Evolutionary conservation across 2,329 filamentous ascomycete genomes (phyloP).

Genomic region (Raffaelea arxii): DNA sequence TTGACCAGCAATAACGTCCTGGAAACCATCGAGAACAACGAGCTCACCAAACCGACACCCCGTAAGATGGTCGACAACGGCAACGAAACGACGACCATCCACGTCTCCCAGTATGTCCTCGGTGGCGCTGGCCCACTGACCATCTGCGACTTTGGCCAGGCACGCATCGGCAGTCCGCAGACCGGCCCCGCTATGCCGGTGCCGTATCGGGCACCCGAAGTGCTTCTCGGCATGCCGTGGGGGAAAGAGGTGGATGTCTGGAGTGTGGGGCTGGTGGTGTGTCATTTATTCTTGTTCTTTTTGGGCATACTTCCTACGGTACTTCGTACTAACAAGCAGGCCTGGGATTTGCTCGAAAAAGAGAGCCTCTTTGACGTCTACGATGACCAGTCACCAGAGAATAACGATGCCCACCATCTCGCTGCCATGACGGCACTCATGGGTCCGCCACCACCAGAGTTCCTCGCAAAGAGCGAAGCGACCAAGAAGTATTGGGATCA

Average conservation of each 20-base stretch:
- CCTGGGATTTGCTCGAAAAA: conserved; percentile 19
- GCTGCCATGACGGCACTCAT: conserved; percentile 19
- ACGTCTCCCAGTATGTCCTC: conserved; percentile 23
- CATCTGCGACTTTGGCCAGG: conserved; percentile 26
- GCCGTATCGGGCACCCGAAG: conserved; percentile 25
- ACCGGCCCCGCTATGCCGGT: conserved; percentile 18
- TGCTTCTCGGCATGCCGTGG: conserved; percentile 26
- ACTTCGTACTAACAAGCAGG: too few species aligned
- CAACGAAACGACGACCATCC: conserved; percentile 12
- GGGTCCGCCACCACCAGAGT: conserved; percentile 17
- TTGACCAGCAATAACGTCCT: conserved; percentile 21
- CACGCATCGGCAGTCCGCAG: conserved; percentile 18
- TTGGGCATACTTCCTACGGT: neutral
- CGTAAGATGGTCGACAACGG: conserved; percentile 19
- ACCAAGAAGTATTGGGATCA: conserved; percentile 18
- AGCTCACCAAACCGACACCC: conserved; percentile 20
- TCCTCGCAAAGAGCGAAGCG: conserved; percentile 14
- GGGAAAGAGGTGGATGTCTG: conserved; percentile 24
- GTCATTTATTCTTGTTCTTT: neutral
- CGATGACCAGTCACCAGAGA: conserved; percentile 12
- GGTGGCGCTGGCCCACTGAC: conserved; percentile 20
- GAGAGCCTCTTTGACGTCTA: conserved; percentile 13
- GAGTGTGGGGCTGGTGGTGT: conserved; percentile 24
- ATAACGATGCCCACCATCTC: conserved; percentile 19
- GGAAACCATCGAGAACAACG: conserved; percentile 19